These are phyloP conservation scores for Xylaria palmicola DNA, from an alignment of 495 filamentous ascomycete species.

Conservation along the genomic window DNA sequence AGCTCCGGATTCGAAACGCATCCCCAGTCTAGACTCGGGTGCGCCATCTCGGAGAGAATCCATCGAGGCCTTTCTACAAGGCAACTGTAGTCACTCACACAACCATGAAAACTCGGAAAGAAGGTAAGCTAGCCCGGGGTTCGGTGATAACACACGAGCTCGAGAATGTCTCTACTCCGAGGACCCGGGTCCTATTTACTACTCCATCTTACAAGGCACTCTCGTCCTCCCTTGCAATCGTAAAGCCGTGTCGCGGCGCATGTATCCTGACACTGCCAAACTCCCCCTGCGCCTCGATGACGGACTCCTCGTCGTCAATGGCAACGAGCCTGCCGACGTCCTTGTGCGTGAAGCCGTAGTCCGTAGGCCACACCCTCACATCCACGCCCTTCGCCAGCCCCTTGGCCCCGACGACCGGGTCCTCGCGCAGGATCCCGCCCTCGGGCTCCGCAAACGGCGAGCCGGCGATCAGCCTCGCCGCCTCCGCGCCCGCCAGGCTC, in stretches of 20 bases:
- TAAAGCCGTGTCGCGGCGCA: conserved; percentile 57
- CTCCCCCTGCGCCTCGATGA: conserved; percentile 46
- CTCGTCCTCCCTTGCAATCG: conserved; percentile 34
- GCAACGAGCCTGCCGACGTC: conserved; percentile 53
- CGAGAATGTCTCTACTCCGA: not conserved
- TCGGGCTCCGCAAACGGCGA: conserved; percentile 36
- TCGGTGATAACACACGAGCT: too few relatives aligned
- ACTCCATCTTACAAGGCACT: conserved; percentile 2
- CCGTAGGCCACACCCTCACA: conserved; percentile 56
- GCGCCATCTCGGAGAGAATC: too few relatives aligned
- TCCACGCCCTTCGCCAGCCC: conserved; percentile 45
- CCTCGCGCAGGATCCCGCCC: conserved; percentile 40
- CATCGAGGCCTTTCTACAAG: too few relatives aligned
- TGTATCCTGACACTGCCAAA: conserved; percentile 49
- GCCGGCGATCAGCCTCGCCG: conserved; percentile 37
- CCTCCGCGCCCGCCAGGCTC: conserved; percentile 49
- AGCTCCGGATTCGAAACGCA: too few relatives aligned
- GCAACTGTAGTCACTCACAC: too few relatives aligned
- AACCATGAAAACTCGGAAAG: too few relatives aligned
- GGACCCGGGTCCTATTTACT: not conserved
- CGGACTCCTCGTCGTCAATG: conserved; percentile 48
- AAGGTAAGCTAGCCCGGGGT: too few relatives aligned
- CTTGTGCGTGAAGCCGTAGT: conserved; percentile 53
- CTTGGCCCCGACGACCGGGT: conserved; percentile 26
- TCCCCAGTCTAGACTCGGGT: too few relatives aligned